These are phyloP conservation scores for Xanthoconium purpureum DNA, from an alignment of 768 basidiomycete species.

Conservation along the genomic window DNA sequence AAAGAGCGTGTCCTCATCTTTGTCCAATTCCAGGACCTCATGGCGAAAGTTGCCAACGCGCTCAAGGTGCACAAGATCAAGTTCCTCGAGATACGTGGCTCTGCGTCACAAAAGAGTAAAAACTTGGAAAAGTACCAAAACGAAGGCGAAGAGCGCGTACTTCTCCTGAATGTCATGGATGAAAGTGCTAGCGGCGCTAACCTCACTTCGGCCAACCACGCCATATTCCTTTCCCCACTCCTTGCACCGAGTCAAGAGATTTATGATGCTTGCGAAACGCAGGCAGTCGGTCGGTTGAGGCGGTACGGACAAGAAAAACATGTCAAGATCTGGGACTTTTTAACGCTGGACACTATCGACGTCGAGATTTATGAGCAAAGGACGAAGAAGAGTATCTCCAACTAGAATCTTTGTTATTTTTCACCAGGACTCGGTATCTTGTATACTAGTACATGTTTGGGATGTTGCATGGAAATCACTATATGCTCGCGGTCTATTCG, in stretches of 20 bases:
- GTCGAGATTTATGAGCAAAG: constrained; percentile 71
- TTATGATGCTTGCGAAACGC: constrained; percentile 79
- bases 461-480: neutral
- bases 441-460: constrained; percentile 2
- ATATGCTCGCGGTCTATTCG: no score
- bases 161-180: constrained; percentile 90
- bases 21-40: constrained; percentile 94
- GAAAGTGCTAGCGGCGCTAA: constrained; percentile 95
- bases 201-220: constrained; percentile 89
- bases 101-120: constrained; percentile 73
- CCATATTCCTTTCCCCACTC: constrained; percentile 90
- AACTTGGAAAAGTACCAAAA: constrained; percentile 86
- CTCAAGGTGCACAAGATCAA: constrained; percentile 67
- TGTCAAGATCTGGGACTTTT: constrained; percentile 79
- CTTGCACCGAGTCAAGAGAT: constrained; percentile 79
- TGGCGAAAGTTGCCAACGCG: constrained; percentile 86
- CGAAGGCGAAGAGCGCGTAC: constrained; percentile 68
- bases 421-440: constrained; percentile 8
- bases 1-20: constrained; percentile 87
- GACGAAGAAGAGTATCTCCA: constrained; percentile 25
- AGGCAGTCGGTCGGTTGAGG: constrained; percentile 80
- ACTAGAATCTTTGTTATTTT: constrained; percentile 20
- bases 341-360: constrained; percentile 87
- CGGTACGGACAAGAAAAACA: constrained; percentile 80
- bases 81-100: constrained; percentile 80